Evolutionary conservation across 1,284 basidiomycete species (phyloP).

Genomic region (Leccinum griseonigrum): DNA sequence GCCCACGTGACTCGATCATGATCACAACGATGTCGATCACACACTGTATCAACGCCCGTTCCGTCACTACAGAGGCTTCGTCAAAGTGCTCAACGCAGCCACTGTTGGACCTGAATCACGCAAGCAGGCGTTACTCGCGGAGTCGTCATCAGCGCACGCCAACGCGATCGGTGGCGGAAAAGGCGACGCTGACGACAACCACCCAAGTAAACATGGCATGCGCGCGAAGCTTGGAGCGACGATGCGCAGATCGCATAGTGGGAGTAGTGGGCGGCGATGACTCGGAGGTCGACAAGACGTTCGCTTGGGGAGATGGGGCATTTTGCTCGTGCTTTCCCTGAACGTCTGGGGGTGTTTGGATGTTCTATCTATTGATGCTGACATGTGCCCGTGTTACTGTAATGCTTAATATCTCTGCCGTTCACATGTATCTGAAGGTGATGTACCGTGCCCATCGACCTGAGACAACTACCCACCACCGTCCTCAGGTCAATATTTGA

Average conservation of each 20-base stretch:
- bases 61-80: conserved; percentile 19
- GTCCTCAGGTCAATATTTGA: no score
- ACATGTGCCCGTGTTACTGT: background rate
- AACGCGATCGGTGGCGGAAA: background rate
- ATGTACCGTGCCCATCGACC: no score
- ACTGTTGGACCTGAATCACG: conserved; percentile 18
- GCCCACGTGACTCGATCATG: background rate
- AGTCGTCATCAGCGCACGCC: background rate
- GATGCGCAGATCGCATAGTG: conserved; percentile 10
- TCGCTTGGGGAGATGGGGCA: background rate
- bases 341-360: background rate
- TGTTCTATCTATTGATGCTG: background rate
- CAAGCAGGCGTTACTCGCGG: conserved; percentile 12
- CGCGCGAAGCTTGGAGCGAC: conserved; percentile 5
- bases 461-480: no score
- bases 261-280: background rate
- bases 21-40: background rate
- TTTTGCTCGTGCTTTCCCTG: background rate
- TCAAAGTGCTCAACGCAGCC: conserved; percentile 24
- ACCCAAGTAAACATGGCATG: background rate
- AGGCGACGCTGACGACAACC: background rate
- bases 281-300: background rate
- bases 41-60: background rate
- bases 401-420: background rate
- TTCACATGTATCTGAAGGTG: background rate